Percentiles rank a stretch among this genome's conserved stretches.
These are phyloP conservation scores for Chlorella sorokiniana DNA, from an alignment of 139 green algal species.

Conservation along the genomic window DNA sequence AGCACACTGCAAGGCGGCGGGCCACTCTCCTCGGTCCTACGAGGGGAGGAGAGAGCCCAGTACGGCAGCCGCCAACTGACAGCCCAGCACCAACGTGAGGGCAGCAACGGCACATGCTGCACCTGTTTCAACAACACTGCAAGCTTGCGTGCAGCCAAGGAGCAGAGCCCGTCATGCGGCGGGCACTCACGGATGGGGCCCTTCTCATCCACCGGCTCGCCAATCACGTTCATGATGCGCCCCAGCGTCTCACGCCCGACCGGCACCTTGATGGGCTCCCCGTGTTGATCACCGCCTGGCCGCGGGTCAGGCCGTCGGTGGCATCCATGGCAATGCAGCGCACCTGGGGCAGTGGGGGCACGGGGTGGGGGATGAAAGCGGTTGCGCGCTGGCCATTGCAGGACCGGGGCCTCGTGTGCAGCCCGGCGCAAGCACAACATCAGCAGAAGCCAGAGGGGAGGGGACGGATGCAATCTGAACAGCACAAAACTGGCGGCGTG, in stretches of 20 bases:
- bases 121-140: background rate
- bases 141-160: background rate
- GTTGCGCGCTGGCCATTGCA: background rate
- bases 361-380: background rate
- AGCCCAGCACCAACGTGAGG: background rate
- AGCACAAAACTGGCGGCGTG: too few relatives aligned
- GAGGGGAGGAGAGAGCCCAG: too few relatives aligned
- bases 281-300: slow-evolving; percentile 94
- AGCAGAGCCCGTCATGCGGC: background rate
- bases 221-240: slow-evolving; percentile 99
- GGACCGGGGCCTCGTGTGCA: too few relatives aligned
- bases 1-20: too few relatives aligned
- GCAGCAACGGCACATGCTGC: background rate
- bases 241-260: slow-evolving; percentile 96
- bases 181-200: slow-evolving; percentile 85
- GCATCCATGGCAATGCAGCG: slow-evolving; percentile 98
- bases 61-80: background rate
- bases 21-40: too few relatives aligned
- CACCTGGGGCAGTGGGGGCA: slow-evolving; percentile 14
- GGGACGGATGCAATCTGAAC: too few relatives aligned
- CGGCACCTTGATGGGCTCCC: slow-evolving; percentile 95
- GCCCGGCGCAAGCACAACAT: too few relatives aligned
- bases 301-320: slow-evolving; percentile 95
- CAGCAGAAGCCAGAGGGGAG: too few relatives aligned
- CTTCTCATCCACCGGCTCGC: slow-evolving; percentile 97